phyloP scores from a whole-genome alignment of 371 early-diverging fungal species.

The Nematocida sp. region DNA sequence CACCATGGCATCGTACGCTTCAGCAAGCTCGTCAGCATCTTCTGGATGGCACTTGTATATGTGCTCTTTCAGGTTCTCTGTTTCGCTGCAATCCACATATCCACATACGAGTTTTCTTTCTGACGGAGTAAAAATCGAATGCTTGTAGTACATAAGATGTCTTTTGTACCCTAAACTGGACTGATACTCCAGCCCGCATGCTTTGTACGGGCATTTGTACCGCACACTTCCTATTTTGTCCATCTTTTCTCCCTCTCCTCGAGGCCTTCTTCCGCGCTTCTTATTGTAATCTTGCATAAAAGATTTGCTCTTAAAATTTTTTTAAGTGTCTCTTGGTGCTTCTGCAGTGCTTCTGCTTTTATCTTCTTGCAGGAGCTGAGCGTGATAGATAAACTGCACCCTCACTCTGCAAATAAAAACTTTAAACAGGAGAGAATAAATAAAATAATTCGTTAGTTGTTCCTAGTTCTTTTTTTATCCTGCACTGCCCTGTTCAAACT shows the following conservation, averaged over 20 bases:
- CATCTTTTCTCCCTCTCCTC: constrained; percentile 40
- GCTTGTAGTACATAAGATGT: constrained; percentile 52
- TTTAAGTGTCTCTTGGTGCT: too few species aligned
- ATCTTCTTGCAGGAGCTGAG: background rate
- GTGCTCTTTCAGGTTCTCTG: constrained; percentile 33
- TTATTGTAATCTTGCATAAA: constrained; percentile 40
- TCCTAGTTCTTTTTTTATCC: too few species aligned
- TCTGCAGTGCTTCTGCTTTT: background rate
- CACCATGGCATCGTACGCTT: constrained; percentile 43
- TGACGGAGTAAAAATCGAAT: constrained; percentile 42
- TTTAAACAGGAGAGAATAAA: too few species aligned
- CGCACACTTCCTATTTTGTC: constrained; percentile 15
- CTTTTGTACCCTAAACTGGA: constrained; percentile 51
- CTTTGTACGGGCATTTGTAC: constrained; percentile 48
- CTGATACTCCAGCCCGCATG: constrained; percentile 45
- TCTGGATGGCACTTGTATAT: constrained; percentile 13
- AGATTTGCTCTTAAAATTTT: background rate
- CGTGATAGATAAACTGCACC: too few species aligned
- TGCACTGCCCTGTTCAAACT: too few species aligned
- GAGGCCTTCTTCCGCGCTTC: constrained; percentile 41
- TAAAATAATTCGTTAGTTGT: too few species aligned
- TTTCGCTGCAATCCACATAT: constrained; percentile 26
- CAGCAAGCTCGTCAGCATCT: constrained; percentile 39
- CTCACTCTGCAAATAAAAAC: too few species aligned
- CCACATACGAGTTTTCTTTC: constrained; percentile 43